These are phyloP conservation scores for Climacium dendroides DNA, from an alignment of 225 moss, liverwort and hornwort species.

Conservation along the genomic window DNA sequence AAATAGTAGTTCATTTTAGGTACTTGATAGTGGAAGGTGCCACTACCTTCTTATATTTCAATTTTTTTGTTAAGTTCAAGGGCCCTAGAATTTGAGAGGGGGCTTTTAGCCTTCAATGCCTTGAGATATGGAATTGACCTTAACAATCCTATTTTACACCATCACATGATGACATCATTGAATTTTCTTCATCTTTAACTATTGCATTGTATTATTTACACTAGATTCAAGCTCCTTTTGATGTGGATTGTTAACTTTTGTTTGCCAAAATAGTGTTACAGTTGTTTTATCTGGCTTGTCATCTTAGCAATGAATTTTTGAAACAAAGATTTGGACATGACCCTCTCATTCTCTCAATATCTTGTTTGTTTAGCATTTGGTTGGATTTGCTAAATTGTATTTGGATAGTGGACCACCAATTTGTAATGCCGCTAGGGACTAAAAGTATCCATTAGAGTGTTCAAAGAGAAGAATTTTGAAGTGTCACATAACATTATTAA, in stretches of 20 bases:
- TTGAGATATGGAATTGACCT: not conserved
- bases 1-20: not conserved
- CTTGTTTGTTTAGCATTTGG: not conserved
- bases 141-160: accelerated
- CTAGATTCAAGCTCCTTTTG: not conserved
- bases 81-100: accelerated
- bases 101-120: not conserved
- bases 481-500: too few species aligned
- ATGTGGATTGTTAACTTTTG: accelerated
- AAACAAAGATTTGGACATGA: not conserved
- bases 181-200: not conserved
- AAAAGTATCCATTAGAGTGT: not conserved
- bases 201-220: not conserved
- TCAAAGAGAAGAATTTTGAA: too few species aligned
- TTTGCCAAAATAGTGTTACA: accelerated
- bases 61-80: not conserved
- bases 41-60: not conserved
- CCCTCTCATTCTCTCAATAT: not conserved
- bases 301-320: not conserved
- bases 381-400: accelerated
- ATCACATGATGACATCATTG: not conserved
- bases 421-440: accelerated
- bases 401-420: not conserved
- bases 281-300: not conserved
- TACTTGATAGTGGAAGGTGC: not conserved